Evolutionary conservation across 2,329 filamentous ascomycete genomes (phyloP), one percentile per base, ranked within the genome.

Genomic region (Sclerotinia minor): DNA sequence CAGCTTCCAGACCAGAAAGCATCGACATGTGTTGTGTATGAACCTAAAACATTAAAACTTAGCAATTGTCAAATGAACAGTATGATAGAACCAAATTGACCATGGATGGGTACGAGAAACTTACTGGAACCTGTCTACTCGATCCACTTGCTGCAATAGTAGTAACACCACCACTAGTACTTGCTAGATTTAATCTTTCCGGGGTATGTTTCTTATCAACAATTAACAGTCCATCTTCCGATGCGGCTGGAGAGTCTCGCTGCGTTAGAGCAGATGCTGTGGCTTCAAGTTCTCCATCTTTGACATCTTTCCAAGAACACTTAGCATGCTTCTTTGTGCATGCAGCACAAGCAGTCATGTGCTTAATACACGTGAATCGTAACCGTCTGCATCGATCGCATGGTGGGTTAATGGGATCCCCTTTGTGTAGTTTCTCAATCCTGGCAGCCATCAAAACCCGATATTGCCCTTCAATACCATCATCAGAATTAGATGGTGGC

Each of bases 241-340:
- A 67, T 44, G 47, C 58, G 47, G 26, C 65, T 5, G 57, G 58
- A 32, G 65, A 67, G 7, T 63, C 57, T 53, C 57, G 35, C 41
- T 66, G 64, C 19, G 53, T 49, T 11, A 13, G n/a, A 45, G n/a
- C 26, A 32, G 29, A n/a, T 19, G 49, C 49, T 24, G 38, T 63
- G 8, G 65, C 65, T 49, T 73, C 71, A 17, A 77, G 63, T 54
- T 96, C 93, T 3, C 90, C 89, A 44, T 92, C 87, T 21, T 87
- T 88, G n/a, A 95, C 86, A 55, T 90, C 87, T 72, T 89, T 91
- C 92, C 92, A 96, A 19, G 88, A 89, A 77, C 92, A 96, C 74
- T 93, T 94, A 26, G 92, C 92, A 76, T 96, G 92, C 77, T 96
- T 96, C 77, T 92, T 94, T 0, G 92, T 96, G 78, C 92, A 96